Evolutionary conservation across 1,284 basidiomycete genomes (phyloP).

Genomic region (Rhodofomes roseus): DNA sequence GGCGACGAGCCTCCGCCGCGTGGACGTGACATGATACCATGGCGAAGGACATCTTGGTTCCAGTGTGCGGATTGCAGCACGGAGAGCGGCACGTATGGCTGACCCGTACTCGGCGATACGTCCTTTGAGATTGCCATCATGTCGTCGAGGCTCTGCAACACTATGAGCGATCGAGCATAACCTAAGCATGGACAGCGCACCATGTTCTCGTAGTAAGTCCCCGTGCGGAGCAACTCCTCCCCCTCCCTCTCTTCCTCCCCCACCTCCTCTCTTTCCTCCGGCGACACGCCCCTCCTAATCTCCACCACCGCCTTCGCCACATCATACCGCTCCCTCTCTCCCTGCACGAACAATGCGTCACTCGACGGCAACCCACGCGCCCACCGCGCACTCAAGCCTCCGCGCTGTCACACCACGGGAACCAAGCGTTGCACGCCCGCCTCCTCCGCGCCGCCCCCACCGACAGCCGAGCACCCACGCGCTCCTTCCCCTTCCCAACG

Average conservation of each 20-base stretch:
- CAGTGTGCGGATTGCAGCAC: slow-evolving; percentile 78
- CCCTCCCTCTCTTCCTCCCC: slow-evolving; percentile 64
- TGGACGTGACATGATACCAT: slow-evolving; percentile 47
- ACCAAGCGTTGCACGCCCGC: slow-evolving; percentile 20
- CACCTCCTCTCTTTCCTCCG: slow-evolving; percentile 7
- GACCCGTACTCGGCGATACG: slow-evolving; percentile 64
- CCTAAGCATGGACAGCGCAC: slow-evolving; percentile 36
- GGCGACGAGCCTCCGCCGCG: slow-evolving; percentile 15
- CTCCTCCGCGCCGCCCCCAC: background rate
- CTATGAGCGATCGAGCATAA: background rate
- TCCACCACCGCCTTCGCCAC: slow-evolving; percentile 78
- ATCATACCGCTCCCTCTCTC: slow-evolving; percentile 79
- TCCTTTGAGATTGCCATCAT: slow-evolving; percentile 71
- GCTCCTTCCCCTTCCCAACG: background rate
- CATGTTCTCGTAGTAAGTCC: slow-evolving; percentile 90
- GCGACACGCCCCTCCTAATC: slow-evolving; percentile 47
- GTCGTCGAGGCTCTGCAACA: slow-evolving; percentile 67
- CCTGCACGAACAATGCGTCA: slow-evolving; percentile 78
- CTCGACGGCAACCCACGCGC: slow-evolving; percentile 72
- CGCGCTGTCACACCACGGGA: slow-evolving; percentile 62
- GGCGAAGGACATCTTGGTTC: slow-evolving; percentile 62
- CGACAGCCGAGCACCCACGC: too few relatives aligned
- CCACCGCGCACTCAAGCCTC: slow-evolving; percentile 73
- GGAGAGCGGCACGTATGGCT: slow-evolving; percentile 64
- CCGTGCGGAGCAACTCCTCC: slow-evolving; percentile 69